Evolutionary conservation across 257 asterid species (phyloP).

Genomic region (Jacaranda mimosifolia): DNA sequence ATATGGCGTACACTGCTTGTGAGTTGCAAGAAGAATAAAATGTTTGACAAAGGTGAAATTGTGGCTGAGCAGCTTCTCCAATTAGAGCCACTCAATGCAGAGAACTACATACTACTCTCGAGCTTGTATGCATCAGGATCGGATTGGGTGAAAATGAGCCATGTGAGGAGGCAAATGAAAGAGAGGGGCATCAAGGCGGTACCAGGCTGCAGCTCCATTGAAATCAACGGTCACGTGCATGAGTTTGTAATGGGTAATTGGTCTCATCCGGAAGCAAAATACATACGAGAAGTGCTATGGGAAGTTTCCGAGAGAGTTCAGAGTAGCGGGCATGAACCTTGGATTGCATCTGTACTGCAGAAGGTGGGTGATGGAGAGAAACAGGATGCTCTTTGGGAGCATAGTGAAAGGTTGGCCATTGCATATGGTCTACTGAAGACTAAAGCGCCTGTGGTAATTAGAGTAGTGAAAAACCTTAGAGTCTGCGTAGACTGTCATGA

Average conservation of each 20-base stretch:
- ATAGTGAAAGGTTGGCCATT: conserved; percentile 73
- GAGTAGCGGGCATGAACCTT: conserved; percentile 63
- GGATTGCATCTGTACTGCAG: conserved; percentile 60
- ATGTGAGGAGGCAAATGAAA: conserved; percentile 63
- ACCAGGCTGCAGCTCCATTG: conserved; percentile 73
- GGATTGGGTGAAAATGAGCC: conserved; percentile 72
- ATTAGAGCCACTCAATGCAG: conserved; percentile 71
- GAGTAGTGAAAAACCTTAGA: conserved; percentile 67
- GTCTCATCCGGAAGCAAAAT: conserved; percentile 68
- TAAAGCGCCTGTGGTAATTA: conserved; percentile 54
- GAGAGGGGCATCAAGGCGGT: conserved; percentile 60
- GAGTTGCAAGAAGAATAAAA: conserved; percentile 61
- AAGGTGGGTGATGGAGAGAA: conserved; percentile 64
- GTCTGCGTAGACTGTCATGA: conserved; percentile 77
- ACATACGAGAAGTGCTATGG: conserved; percentile 45
- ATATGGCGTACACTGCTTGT: conserved; percentile 70
- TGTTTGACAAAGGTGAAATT: conserved; percentile 57
- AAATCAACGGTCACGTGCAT: conserved; percentile 63
- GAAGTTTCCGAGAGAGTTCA: conserved; percentile 58
- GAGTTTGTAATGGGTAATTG: conserved; percentile 68
- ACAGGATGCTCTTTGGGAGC: conserved; percentile 68
- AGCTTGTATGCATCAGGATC: conserved; percentile 64
- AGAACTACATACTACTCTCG: conserved; percentile 67
- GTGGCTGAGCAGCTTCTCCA: conserved; percentile 58
- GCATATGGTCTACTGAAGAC: conserved; percentile 75